Conservation (phyloP, 1,284 basidiomycete species). For the Puccinia horiana region DNA sequence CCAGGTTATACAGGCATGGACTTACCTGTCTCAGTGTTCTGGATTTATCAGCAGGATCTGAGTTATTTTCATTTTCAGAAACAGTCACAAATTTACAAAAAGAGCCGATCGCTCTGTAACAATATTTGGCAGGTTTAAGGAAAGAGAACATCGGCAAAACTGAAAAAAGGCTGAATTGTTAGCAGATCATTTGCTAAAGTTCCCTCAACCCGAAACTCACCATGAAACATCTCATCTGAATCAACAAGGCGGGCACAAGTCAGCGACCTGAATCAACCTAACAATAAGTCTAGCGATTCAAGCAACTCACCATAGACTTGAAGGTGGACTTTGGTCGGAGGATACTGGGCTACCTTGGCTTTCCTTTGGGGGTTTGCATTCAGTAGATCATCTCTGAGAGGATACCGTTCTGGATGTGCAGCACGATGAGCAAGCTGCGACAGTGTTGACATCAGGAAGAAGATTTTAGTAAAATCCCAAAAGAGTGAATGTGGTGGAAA, state of each 20-base stretch:
- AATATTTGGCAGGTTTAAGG: conserved; percentile 59
- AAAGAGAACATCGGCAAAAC: conserved; percentile 61
- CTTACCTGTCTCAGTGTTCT: neutral
- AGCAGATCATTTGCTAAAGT: neutral
- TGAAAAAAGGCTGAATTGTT: conserved; percentile 58
- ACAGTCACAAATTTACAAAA: conserved; percentile 59
- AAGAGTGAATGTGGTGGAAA: neutral
- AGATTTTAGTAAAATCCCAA: conserved; percentile 38
- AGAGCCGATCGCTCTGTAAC: conserved; percentile 58
- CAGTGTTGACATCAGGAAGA: conserved; percentile 8
- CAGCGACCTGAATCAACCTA: neutral
- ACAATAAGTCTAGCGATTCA: conserved; percentile 40
- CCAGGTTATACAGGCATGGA: neutral
- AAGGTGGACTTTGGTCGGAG: conserved; percentile 83
- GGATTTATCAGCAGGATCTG: conserved; percentile 54
- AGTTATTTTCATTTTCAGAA: conserved; percentile 53
- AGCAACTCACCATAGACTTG: conserved; percentile 65
- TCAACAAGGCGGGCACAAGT: neutral
- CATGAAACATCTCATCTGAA: conserved; percentile 47
- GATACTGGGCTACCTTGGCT: conserved; percentile 55
- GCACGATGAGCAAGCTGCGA: conserved; percentile 81
- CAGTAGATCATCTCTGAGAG: conserved; percentile 67
- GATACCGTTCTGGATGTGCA: conserved; percentile 75
- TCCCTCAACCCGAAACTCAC: neutral
- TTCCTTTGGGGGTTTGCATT: conserved; percentile 55